Conservation (phyloP, 2,329 filamentous ascomycete genomes). For the Raffaelea ambrosiae region DNA sequence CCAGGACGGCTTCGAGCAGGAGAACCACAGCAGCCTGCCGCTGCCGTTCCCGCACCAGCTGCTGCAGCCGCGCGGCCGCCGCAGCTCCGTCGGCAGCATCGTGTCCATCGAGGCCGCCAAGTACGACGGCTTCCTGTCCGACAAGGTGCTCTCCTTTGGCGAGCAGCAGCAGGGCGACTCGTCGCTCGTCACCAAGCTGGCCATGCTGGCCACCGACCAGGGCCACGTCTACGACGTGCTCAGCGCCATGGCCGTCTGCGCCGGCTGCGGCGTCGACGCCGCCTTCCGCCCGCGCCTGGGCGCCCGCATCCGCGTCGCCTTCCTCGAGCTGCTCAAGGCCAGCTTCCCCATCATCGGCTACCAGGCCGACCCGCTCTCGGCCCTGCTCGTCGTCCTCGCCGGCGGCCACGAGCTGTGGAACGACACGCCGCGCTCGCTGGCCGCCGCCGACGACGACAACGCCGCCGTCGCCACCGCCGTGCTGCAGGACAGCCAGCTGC, state of each 20-base stretch:
- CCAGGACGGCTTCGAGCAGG: slow-evolving; percentile 47
- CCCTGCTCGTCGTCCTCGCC: slow-evolving; percentile 56
- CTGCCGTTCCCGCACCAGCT: slow-evolving; percentile 8
- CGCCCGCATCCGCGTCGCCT: slow-evolving; percentile 52
- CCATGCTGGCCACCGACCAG: slow-evolving; percentile 37
- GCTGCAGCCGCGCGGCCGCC: slow-evolving; percentile 29
- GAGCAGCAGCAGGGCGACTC: slow-evolving; percentile 32
- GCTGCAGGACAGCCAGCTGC: slow-evolving; percentile 46
- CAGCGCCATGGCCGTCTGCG: slow-evolving; percentile 36
- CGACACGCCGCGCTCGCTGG: slow-evolving; percentile 33
- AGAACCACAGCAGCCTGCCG: slow-evolving; percentile 18
- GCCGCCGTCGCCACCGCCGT: slow-evolving; percentile 28
- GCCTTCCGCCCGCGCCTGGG: slow-evolving; percentile 48
- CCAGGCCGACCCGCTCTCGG: slow-evolving; percentile 59
- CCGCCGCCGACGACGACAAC: slow-evolving; percentile 21
- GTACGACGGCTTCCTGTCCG: slow-evolving; percentile 49
- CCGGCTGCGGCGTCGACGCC: slow-evolving; percentile 36
- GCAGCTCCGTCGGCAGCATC: slow-evolving; percentile 54
- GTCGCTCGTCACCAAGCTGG: slow-evolving; percentile 40
- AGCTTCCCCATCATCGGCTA: slow-evolving; percentile 63
- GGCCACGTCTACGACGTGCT: slow-evolving; percentile 47
- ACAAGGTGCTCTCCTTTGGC: slow-evolving; percentile 29
- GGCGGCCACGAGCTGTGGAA: slow-evolving; percentile 44
- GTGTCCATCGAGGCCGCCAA: slow-evolving; percentile 53
- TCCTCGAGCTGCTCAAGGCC: slow-evolving; percentile 63